Conservation (phyloP, 768 basidiomycete genomes). For the Boletellus ananiceps region DNA sequence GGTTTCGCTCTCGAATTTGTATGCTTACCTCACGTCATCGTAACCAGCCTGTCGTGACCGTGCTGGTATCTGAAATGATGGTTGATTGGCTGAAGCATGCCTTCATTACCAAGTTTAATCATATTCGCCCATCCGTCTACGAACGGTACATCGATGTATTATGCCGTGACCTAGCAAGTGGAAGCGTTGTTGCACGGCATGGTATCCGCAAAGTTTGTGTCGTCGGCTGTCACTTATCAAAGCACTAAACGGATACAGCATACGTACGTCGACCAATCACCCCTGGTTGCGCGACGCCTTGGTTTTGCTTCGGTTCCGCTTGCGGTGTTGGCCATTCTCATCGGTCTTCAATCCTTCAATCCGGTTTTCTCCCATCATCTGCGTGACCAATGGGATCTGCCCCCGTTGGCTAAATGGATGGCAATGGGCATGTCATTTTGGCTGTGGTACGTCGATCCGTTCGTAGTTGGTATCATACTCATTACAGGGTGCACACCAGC, state of each 20-base stretch:
- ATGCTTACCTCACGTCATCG: not conserved
- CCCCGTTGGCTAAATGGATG: constrained; percentile 53
- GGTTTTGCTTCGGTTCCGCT: constrained; percentile 93
- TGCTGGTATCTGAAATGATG: constrained; percentile 85
- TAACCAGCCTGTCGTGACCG: constrained; percentile 81
- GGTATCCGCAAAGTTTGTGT: constrained; percentile 61
- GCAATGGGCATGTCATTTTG: constrained; percentile 67
- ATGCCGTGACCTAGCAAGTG: constrained; percentile 86
- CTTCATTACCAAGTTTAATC: constrained; percentile 99
- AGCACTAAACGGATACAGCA: constrained; percentile 44
- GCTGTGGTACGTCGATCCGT: constrained; percentile 67
- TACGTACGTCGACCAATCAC: constrained; percentile 92
- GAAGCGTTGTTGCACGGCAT: constrained; percentile 62
- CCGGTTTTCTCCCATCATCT: constrained; percentile 51
- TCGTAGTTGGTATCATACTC: not conserved
- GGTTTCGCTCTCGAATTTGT: not conserved
- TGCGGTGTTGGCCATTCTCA: constrained; percentile 74
- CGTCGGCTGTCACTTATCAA: not conserved
- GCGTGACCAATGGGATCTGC: constrained; percentile 37
- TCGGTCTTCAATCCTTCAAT: constrained; percentile 66
- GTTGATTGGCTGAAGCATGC: constrained; percentile 99
- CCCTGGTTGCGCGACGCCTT: constrained; percentile 86
- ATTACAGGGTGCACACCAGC: constrained; percentile 34
- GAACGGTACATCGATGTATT: constrained; percentile 94
- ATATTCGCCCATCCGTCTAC: constrained; percentile 92